Percentiles rank a stretch among this genome's conserved stretches.
Conservation (phyloP, 768 basidiomycete species). For the Termitomyces sp. region DNA sequence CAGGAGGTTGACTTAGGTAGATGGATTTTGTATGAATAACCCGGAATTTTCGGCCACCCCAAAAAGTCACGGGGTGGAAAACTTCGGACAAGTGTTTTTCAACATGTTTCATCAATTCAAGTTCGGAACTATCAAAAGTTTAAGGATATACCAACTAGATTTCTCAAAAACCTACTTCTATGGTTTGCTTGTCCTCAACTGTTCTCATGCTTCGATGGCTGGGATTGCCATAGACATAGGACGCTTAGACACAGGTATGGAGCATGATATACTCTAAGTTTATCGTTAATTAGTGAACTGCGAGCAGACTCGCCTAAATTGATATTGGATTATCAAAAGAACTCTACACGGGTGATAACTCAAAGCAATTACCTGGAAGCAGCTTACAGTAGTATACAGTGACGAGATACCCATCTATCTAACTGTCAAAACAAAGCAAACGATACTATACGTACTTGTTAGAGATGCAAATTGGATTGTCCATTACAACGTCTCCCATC, state of each 20-base stretch:
- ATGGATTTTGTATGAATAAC: too few species aligned
- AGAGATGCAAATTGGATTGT: not conserved
- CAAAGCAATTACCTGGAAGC: not conserved
- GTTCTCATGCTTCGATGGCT: too few species aligned
- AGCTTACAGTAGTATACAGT: slow-evolving; percentile 4
- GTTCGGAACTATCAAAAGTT: not conserved
- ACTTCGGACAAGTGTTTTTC: too few species aligned
- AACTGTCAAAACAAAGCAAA: not conserved
- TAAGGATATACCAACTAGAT: not conserved
- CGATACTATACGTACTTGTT: not conserved
- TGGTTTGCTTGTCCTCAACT: not conserved
- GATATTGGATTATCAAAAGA: not conserved
- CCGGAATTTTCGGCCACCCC: too few species aligned
- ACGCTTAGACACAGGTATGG: too few species aligned
- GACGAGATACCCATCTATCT: slow-evolving; percentile 3
- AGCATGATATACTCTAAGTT: too few species aligned
- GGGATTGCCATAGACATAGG: too few species aligned
- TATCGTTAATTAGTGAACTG: too few species aligned
- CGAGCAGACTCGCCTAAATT: not conserved
- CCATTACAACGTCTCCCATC: slow-evolving; percentile 79
- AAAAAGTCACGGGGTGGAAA: too few species aligned
- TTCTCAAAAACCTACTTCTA: not conserved
- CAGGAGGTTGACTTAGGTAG: too few species aligned
- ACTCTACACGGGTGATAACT: not conserved
- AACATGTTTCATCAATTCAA: too few species aligned